Base-by-base conservation (phyloP, 306 rosid species). In the Alnus glutinosa region DNA sequence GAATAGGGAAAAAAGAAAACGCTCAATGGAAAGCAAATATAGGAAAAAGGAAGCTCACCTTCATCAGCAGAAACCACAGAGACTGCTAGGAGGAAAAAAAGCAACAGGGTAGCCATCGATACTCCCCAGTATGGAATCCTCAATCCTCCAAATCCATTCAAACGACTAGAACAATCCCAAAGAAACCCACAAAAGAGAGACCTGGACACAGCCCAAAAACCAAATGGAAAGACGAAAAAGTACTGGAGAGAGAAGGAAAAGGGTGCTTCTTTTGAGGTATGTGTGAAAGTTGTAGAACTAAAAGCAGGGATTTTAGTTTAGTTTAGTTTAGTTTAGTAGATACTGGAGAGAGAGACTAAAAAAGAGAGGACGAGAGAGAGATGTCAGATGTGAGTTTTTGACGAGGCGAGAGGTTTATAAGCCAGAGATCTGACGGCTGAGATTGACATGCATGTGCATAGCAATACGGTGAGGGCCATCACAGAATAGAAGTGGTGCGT, bases 11-110 rank as follows among this genome's bases (percentile, higher is more conserved):
- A 34, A 7, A 42, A 30, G 30, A 69, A 15, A 16, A 66, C 28
- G 14, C 48, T 14, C 46, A 19, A 71, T 11, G 55, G 37, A 28
- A 28, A 51, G 42, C 61, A 74, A 63, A 70, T 0, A 75, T 1
- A 64, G 46, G 39, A 34, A 73, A 63, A 71, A 28, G 77, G 75
- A 82, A 83, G 81, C 75, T 75, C 44, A 89, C 97, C 89, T 75
- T 78, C 83, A 74, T 79, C 86, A 57, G 92, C 91, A 79, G 91
- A 87, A 82, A 85, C 85, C 49, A 70, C 77, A 37, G 92, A 87
- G 64, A 81, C 70, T 0, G 89, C 81, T 9, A 87, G 71, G 12
- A 93, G 75, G 70, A 87, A 72, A 42, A 83, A 48, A 36, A 89
- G 84, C 0, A 90, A 82, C 69, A 90, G 69, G 44, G 44, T 11